Evolutionary conservation across 345 rosid genomes (phyloP).

Genomic region (Aquilaria yunnanensis): DNA sequence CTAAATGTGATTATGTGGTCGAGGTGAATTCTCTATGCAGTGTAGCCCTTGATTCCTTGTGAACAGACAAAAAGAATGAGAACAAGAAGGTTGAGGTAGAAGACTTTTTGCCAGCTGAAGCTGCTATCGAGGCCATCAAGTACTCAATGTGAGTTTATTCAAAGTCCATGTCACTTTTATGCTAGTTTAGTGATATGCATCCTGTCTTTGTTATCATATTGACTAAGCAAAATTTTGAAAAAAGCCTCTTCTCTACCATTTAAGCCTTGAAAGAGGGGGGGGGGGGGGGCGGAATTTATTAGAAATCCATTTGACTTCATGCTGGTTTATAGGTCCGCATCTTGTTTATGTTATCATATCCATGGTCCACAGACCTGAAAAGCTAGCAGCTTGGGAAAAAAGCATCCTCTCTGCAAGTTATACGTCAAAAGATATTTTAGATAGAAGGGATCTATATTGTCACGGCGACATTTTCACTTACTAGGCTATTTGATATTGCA

Average conservation of each 20-base stretch:
- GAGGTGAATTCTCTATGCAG: not conserved
- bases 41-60: slow-evolving; percentile 30
- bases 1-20: not conserved
- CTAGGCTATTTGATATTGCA: slow-evolving; percentile 25
- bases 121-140: slow-evolving; percentile 72
- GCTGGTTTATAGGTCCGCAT: not conserved
- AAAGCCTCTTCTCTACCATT: no score
- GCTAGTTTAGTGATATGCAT: not conserved
- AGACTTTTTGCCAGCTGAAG: slow-evolving; percentile 76
- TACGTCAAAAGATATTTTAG: no score
- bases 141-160: slow-evolving; percentile 69
- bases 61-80: slow-evolving; percentile 93
- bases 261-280: no score
- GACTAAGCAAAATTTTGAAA: no score
- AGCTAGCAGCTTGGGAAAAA: no score
- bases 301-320: no score
- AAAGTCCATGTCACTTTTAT: not conserved
- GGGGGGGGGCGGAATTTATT: no score
- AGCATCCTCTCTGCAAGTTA: no score
- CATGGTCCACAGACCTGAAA: no score
- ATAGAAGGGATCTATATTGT: no score
- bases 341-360: no score
- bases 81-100: slow-evolving; percentile 94
- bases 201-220: no score
- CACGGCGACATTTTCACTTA: not conserved